Conservation (phyloP, 257 asterid species). For the Gentiana dahurica region DNA sequence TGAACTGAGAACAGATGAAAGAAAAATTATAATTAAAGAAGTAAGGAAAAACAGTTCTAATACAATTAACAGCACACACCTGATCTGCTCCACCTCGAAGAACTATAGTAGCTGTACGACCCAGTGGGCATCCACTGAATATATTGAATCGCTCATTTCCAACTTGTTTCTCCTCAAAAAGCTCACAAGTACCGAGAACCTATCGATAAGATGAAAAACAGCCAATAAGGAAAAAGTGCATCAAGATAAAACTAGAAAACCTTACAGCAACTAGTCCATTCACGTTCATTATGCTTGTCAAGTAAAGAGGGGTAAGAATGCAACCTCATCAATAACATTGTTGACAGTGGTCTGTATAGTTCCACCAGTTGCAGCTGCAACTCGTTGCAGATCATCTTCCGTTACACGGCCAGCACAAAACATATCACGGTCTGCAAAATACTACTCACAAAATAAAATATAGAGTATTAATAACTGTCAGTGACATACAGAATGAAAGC, state of each 20-base stretch:
- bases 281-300: conserved; percentile 1
- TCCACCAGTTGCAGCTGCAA: conserved; percentile 91
- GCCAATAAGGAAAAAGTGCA: not conserved
- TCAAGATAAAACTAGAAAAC: not conserved
- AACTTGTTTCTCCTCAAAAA: conserved; percentile 88
- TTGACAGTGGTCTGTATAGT: conserved; percentile 87
- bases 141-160: conserved; percentile 93
- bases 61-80: conserved; percentile 27
- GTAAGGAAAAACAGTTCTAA: not conserved
- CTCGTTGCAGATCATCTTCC: conserved; percentile 80
- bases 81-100: conserved; percentile 98
- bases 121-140: conserved; percentile 87
- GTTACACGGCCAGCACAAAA: conserved; percentile 95
- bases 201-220: conserved; percentile 9
- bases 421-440: conserved; percentile 89
- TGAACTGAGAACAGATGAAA: conserved; percentile 28
- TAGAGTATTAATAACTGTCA: not conserved
- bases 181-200: conserved; percentile 79
- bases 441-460: conserved; percentile 30
- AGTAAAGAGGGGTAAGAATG: conserved; percentile 8
- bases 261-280: not conserved
- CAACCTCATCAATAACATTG: conserved; percentile 77
- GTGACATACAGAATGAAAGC: not conserved
- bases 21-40: conserved; percentile 15
- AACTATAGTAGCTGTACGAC: conserved; percentile 84